Conservation (phyloP, 2,329 filamentous ascomycete genomes). For the Plenodomus tracheiphilus region DNA sequence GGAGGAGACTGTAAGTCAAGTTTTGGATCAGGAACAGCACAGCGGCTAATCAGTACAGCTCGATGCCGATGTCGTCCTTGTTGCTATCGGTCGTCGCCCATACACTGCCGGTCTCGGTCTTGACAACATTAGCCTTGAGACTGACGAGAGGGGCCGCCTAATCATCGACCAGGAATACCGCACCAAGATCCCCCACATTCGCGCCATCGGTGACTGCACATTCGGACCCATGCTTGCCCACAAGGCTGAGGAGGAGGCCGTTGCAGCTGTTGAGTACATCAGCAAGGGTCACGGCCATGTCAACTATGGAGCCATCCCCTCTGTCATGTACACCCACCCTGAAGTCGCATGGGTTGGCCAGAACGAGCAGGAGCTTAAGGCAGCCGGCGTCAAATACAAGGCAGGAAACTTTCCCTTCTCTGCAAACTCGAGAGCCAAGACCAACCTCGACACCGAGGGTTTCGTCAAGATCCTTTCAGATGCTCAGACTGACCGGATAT, state of each 20-base stretch:
- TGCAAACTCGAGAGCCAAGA: constrained; percentile 98
- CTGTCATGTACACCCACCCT: constrained; percentile 99
- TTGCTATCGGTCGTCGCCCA: constrained; percentile 93
- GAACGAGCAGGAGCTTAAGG: constrained; percentile 95
- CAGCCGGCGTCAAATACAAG: constrained; percentile 86
- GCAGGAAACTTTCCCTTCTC: constrained; percentile 94
- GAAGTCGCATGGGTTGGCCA: constrained; percentile 99
- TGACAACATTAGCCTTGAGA: constrained; percentile 90
- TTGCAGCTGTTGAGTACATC: constrained; percentile 94
- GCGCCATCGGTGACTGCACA: constrained; percentile 92
- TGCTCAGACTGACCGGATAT: constrained; percentile 91
- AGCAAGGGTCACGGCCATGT: constrained; percentile 98
- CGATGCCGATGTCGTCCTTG: constrained; percentile 92
- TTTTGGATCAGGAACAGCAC: neutral
- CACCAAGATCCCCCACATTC: constrained; percentile 96
- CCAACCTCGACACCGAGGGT: constrained; percentile 93
- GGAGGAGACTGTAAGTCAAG: constrained; percentile 73
- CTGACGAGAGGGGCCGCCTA: constrained; percentile 89
- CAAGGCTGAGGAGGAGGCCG: constrained; percentile 98
- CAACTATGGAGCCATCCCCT: constrained; percentile 97
- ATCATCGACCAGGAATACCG: constrained; percentile 99
- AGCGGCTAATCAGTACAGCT: constrained; percentile 59
- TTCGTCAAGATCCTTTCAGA: constrained; percentile 97
- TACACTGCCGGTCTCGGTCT: constrained; percentile 91
- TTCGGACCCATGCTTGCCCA: constrained; percentile 99